Evolutionary conservation across 352 stramenopile species (phyloP).

Genomic region (Plasmopara halstedii): DNA sequence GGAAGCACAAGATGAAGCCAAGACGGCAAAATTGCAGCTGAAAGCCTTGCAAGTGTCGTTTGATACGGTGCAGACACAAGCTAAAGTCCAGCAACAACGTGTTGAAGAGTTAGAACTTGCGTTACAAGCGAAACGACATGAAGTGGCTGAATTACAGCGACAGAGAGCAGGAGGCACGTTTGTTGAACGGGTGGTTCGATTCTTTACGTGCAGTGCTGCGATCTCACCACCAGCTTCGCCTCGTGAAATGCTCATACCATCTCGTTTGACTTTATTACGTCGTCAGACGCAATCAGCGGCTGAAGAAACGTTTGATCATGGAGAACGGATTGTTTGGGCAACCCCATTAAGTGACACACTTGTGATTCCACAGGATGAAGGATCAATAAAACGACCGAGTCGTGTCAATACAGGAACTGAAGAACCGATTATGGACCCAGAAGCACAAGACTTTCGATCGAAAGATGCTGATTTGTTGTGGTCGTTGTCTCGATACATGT

Average conservation of each 20-base stretch:
- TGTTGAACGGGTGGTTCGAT: conserved; percentile 72
- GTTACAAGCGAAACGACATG: conserved; percentile 39
- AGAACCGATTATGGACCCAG: conserved; percentile 25
- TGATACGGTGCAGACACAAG: conserved; percentile 39
- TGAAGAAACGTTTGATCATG: conserved; percentile 25
- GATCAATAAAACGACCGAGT: conserved; percentile 17
- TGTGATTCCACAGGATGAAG: conserved; percentile 28
- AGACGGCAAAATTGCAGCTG: conserved; percentile 37
- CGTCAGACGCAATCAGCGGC: conserved; percentile 22
- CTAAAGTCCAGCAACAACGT: conserved; percentile 51
- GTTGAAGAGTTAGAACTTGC: conserved; percentile 55
- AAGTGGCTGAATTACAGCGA: conserved; percentile 45
- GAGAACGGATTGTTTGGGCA: conserved; percentile 25
- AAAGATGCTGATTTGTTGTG: conserved; percentile 55
- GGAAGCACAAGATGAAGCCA: conserved; percentile 37
- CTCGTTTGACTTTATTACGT: conserved; percentile 19
- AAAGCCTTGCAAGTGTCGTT: conserved; percentile 48
- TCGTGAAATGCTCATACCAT: conserved; percentile 22
- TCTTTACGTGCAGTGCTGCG: conserved; percentile 76
- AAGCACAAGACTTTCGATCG: conserved; percentile 44
- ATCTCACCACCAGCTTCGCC: conserved; percentile 39
- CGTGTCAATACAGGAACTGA: conserved; percentile 25
- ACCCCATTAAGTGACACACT: conserved; percentile 23
- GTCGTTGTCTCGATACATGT: conserved; percentile 47
- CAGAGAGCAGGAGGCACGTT: conserved; percentile 21